phyloP scores from a whole-genome alignment of 257 asterid genomes.

The Avicennia marina region DNA sequence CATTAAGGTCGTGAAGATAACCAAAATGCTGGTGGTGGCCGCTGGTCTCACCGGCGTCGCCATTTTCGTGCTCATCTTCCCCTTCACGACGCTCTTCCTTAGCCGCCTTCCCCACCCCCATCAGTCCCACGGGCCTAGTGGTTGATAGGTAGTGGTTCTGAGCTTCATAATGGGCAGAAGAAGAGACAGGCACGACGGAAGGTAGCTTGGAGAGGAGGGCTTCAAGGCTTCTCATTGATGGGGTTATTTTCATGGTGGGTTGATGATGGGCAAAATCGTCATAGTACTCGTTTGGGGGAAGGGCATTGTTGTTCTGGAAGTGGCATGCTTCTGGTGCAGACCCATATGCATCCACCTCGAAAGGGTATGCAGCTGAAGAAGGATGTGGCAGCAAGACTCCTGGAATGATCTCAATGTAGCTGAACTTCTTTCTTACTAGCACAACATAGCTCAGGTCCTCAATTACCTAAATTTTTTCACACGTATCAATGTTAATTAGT shows the following conservation, averaged over 20 bases:
- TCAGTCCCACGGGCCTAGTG: constrained; percentile 27
- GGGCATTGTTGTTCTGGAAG: constrained; percentile 25
- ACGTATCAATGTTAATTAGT: background rate
- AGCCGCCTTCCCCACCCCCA: constrained; percentile 51
- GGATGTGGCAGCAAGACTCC: constrained; percentile 95
- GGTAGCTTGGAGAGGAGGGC: constrained; percentile 94
- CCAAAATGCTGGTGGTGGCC: constrained; percentile 44
- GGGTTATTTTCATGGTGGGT: constrained; percentile 68
- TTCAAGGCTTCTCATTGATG: constrained; percentile 96
- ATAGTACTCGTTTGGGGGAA: constrained; percentile 28
- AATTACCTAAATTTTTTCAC: constrained; percentile 49
- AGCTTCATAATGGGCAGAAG: constrained; percentile 28
- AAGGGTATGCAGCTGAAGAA: constrained; percentile 67
- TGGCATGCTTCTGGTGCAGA: constrained; percentile 59
- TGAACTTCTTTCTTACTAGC: constrained; percentile 75
- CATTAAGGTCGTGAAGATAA: constrained; percentile 62
- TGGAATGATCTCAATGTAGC: constrained; percentile 95
- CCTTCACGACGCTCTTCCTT: constrained; percentile 42
- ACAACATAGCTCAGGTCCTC: constrained; percentile 94
- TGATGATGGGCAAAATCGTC: constrained; percentile 39
- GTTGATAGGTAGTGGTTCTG: constrained; percentile 34
- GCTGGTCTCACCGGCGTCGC: constrained; percentile 41
- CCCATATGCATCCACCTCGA: constrained; percentile 36
- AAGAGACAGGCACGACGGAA: constrained; percentile 49
- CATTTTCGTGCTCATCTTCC: constrained; percentile 26